Base-by-base conservation (phyloP, 306 rosid genomes). In the Rosa multiflora region DNA sequence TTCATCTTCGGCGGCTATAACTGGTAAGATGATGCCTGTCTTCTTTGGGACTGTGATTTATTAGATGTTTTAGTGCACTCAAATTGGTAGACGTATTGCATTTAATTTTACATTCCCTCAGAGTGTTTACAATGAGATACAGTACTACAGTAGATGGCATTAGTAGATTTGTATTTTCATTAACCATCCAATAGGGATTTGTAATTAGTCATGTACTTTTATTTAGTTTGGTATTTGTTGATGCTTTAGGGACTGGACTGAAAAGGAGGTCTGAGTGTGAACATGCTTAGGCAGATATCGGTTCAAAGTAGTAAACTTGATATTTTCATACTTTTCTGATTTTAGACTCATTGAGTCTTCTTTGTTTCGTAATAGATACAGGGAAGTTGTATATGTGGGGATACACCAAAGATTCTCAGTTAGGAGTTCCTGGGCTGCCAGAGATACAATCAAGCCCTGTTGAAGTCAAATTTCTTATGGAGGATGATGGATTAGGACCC, bases 401-500 rank as follows among this genome's bases (percentile, higher is more conserved):
- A 83, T 90, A 95, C 83, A 82, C 94, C 32, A 78, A 58, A 63
- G 97, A 93, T 83, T 91, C 92, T 72, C 99, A 91, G 55, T 76
- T 95, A 83, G 98, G 98, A 72, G 89, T 95, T 86, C 98, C 99
- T 56, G 99, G 98, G 85, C 85, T 92, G 74, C 98, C 97, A 43
- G 91, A 79, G 44, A 78, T 86, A 51, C 96, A 93, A 74, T 59
- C 91, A 58, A 49, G 59, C 71, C 98, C 97, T 20, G 79, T 93
- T 59, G 92, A 90, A 86, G 96, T 93, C 82, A 93, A 88, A 13
- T 95, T 95, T 75, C 82, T 95, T 70, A 79, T 72, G 80, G 98
- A 93, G 78, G 96, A 95, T 56, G 98, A 90, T 71, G 95, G 89
- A 43, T 79, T 91, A 82, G 97, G 97, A 74, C 77, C 91, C 67